Base-by-base conservation (phyloP, 2,329 filamentous ascomycete species). In the Sphaerulina vaccinii region DNA sequence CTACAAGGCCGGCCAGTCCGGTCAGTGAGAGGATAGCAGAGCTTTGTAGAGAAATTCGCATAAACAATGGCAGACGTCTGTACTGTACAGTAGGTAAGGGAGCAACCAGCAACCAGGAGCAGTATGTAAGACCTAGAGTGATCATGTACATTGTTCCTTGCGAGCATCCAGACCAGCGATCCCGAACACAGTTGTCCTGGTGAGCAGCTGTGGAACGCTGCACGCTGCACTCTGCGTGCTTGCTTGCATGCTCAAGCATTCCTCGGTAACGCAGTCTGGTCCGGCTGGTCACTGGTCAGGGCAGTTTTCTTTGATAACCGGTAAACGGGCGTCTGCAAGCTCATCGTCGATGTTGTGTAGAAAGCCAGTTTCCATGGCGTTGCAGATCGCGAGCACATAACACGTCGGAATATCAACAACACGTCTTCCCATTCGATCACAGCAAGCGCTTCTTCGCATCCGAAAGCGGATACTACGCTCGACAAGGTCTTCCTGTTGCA, bases 371-470 rank as follows among this genome's bases (percentile, higher is more conserved):
- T 21, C 10, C 18, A 23, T 21, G 37, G 19, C 16, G 16, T 39
- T 21, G 37, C 37, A 22, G 37, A 39, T 39, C 37, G 16, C 19
- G 37, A 18, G 11, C 8, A 21, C 37, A 21, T 22, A 8, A 18
- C 37, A 35, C 16, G 37, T 21, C 7, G 37, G 37, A 18, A 23
- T 3, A 19, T 21, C 18, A 16, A 39, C 37, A 39, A 39, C 37
- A 22, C 37, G 37, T 21, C 37, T 16, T 39, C 37, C 37, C 37
- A 39, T 39, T 39, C 37, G 37, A 39, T 39, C 37, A 21, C 18
- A 9, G 37, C 9, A 39, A 21, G 37, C 37, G 37, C 37, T 22
- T n/a, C 37, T 19, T 13, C 11, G 16, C 7, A 21, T 39, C 37
- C 37, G 37, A 39, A 39, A 39, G 19, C 37, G 37, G 37, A 39